Base-by-base conservation (phyloP, 2,329 filamentous ascomycete genomes). In the Pseudogymnoascus sp. region DNA sequence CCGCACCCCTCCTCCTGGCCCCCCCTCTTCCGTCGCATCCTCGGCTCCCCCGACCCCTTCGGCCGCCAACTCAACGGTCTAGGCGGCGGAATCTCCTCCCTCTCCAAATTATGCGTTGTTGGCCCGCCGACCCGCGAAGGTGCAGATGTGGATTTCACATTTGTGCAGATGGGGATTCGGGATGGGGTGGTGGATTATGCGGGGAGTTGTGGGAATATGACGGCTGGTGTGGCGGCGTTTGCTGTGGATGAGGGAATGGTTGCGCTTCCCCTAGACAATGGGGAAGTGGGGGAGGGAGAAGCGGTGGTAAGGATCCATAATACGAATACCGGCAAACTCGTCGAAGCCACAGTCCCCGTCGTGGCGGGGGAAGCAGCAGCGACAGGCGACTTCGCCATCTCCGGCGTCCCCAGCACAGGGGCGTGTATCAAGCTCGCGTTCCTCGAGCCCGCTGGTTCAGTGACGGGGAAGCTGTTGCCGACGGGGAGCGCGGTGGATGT, bases 151-250 rank as follows among this genome's bases (percentile, higher is more conserved):
- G 84, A 89, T 63, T 90, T 87, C 69, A 91, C 87, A 0, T 91
- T 91, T 70, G 82, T 87, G 1, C 84, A 86, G 39, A 76, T 90
- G 5, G 87, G 87, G 2, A 81, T 90, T 61, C 80, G 81, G 60
- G 79, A 86, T 66, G 75, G 76, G 4, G 74, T 76, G 33, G 78
- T 91, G 2, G 87, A 90, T 68, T 80, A 83, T 68, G 83, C 85
- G 0, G 84, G 87, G 25, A 91, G 90, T 67, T 90, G 87, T 70
- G 88, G 88, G n/a, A 90, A 90, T 71, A 87, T 91, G 85, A 83
- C 79, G 5, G 79, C 82, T 40, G 80, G 84, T 0, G 80, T 90
- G 52, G 88, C 87, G 0, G 87, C 88, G 0, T 86, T 83, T 69
- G 84, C 84, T 2, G 75, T 86, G 10, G 81, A 87, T 67, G 72